phyloP scores from a whole-genome alignment of 495 filamentous ascomycete species.

The Rhypophila decipiens region DNA sequence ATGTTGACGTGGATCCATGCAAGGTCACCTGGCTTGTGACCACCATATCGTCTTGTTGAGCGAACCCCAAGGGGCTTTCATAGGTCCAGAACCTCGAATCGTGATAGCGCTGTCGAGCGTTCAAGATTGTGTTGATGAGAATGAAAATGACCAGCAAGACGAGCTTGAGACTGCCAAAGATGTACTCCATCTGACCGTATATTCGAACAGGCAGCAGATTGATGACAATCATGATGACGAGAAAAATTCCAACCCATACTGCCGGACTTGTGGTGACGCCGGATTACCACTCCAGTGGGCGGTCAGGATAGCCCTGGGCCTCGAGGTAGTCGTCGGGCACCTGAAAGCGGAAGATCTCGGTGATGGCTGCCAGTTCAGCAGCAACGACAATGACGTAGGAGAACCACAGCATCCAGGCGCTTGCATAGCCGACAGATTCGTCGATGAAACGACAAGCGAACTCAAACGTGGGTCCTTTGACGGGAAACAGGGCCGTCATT shows the following conservation, averaged over 20 bases:
- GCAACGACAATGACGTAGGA: constrained; percentile 26
- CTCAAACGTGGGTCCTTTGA: constrained; percentile 36
- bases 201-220: constrained; percentile 33
- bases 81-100: constrained; percentile 25
- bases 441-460: constrained; percentile 37
- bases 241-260: constrained; percentile 26
- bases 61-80: constrained; percentile 28
- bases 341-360: constrained; percentile 32
- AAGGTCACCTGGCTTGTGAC: constrained; percentile 12
- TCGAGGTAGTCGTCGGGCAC: constrained; percentile 23
- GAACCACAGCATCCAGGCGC: constrained; percentile 45
- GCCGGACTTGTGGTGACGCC: constrained; percentile 19
- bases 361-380: constrained; percentile 29
- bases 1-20: constrained; percentile 9
- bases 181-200: constrained; percentile 34
- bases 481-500: constrained; percentile 38
- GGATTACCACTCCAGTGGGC: constrained; percentile 22
- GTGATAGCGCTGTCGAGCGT: constrained; percentile 14
- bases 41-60: constrained; percentile 18
- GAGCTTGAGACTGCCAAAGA: constrained; percentile 35
- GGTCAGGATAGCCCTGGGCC: constrained; percentile 27
- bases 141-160: constrained; percentile 33
- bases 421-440: constrained; percentile 33
- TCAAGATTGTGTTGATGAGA: constrained; percentile 29
- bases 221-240: constrained; percentile 24